These are phyloP conservation scores for Penicillium ucsense DNA, from an alignment of 495 filamentous ascomycete species.

Conservation along the genomic window DNA sequence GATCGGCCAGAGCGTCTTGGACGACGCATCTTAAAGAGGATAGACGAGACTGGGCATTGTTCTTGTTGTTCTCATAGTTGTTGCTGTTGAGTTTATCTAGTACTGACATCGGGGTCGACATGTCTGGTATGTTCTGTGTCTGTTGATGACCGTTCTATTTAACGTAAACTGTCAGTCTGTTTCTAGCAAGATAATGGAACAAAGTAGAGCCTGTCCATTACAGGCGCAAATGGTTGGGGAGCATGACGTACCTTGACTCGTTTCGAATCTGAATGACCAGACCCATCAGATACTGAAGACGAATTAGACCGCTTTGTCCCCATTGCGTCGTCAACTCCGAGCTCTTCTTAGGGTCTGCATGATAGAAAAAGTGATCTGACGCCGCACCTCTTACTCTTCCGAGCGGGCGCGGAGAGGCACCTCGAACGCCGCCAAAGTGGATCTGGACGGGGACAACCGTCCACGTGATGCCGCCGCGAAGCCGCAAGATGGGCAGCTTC, in stretches of 20 bases:
- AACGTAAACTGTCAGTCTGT: too few species aligned
- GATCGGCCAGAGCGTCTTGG: slow-evolving; percentile 12
- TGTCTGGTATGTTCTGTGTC: too few species aligned
- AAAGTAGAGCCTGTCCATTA: too few species aligned
- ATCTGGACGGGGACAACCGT: neutral
- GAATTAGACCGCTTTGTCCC: neutral
- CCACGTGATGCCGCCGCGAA: neutral
- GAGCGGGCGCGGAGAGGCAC: neutral
- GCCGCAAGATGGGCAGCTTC: neutral
- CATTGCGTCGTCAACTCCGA: neutral
- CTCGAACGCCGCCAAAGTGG: neutral
- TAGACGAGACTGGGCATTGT: slow-evolving; percentile 3
- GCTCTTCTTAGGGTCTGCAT: too few species aligned
- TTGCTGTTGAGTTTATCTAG: too few species aligned
- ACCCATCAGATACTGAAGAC: neutral
- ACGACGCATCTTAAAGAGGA: slow-evolving; percentile 8
- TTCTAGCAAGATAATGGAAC: too few species aligned
- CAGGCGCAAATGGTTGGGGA: neutral
- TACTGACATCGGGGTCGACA: too few species aligned
- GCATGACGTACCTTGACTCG: slow-evolving; percentile 4
- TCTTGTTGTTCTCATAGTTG: too few species aligned
- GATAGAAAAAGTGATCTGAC: too few species aligned
- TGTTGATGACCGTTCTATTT: too few species aligned
- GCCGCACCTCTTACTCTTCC: neutral
- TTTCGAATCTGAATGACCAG: neutral